Evolutionary conservation across 768 basidiomycete species (phyloP).

Genomic region (Lentinula aciculospora): DNA sequence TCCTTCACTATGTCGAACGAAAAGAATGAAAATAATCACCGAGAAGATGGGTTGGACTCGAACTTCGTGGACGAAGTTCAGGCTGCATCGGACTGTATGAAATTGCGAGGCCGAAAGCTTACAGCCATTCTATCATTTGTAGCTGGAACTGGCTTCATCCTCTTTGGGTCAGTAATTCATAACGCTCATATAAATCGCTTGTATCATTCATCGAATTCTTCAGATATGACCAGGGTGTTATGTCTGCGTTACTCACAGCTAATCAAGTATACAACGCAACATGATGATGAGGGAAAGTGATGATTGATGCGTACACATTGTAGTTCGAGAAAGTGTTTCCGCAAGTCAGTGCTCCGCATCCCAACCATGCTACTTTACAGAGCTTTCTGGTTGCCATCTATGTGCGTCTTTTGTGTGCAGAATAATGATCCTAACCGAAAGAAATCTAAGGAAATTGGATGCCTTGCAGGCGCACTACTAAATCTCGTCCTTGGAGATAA

Average conservation of each 20-base stretch:
- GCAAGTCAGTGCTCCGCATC: conserved; percentile 25
- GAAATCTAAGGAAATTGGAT: conserved; percentile 50
- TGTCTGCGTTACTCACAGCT: conserved; percentile 60
- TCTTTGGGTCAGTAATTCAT: conserved; percentile 43
- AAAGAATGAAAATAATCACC: neutral
- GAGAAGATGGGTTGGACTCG: neutral
- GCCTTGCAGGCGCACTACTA: conserved; percentile 56
- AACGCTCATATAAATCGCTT: neutral
- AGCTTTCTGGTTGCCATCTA: conserved; percentile 58
- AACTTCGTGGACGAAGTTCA: neutral
- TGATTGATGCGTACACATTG: neutral
- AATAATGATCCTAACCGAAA: neutral
- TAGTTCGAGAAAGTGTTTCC: conserved; percentile 58
- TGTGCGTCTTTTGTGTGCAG: no score
- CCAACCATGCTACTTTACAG: conserved; percentile 43
- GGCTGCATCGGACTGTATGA: conserved; percentile 3
- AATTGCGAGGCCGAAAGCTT: conserved; percentile 35
- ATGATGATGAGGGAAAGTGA: neutral
- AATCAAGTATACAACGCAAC: conserved; percentile 28
- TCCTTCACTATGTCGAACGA: neutral
- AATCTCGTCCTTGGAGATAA: conserved; percentile 58
- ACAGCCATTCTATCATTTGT: conserved; percentile 49
- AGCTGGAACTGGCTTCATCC: conserved; percentile 53
- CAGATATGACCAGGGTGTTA: conserved; percentile 67
- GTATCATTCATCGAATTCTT: neutral